These are phyloP conservation scores for Alternaria gansuensis DNA, from an alignment of 2,329 filamentous ascomycete genomes.

Conservation along the genomic window DNA sequence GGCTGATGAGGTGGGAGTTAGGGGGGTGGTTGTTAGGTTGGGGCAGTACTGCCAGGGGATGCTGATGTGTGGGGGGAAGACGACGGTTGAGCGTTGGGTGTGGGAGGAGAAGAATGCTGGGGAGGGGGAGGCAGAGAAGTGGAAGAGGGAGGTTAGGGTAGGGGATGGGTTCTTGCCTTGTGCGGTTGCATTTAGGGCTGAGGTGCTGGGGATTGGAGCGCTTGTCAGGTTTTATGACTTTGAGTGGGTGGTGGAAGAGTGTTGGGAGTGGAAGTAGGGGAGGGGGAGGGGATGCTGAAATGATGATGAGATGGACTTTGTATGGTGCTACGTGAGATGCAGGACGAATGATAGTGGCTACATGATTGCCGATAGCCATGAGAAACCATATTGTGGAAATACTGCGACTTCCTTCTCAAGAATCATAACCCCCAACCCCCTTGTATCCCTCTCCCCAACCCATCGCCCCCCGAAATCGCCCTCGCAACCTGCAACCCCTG, in stretches of 20 bases:
- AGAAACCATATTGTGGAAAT: not conserved
- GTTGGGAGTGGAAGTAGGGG: constrained; percentile 36
- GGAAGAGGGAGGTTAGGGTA: constrained; percentile 52
- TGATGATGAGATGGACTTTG: not conserved
- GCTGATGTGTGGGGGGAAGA: constrained; percentile 55
- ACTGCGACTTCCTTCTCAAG: constrained; percentile 11
- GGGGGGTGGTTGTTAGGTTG: constrained; percentile 64
- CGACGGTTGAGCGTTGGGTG: constrained; percentile 66
- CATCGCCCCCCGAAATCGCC: constrained; percentile 32
- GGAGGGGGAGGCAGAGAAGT: constrained; percentile 34
- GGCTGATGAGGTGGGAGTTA: constrained; percentile 46
- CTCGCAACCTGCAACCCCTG: constrained; percentile 48
- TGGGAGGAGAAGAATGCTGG: constrained; percentile 28
- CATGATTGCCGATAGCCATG: not conserved
- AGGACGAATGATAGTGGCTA: not conserved
- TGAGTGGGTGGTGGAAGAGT: constrained; percentile 54
- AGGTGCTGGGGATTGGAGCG: constrained; percentile 41
- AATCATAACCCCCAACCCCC: constrained; percentile 51
- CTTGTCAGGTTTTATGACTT: constrained; percentile 45
- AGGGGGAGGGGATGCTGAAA: not conserved
- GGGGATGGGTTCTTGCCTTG: constrained; percentile 56
- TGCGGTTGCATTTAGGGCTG: constrained; percentile 46
- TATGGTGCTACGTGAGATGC: not conserved
- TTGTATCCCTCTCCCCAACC: constrained; percentile 31
- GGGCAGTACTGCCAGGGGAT: constrained; percentile 67